Conservation (phyloP, 306 rosid genomes). For the Prunus fruticosa region DNA sequence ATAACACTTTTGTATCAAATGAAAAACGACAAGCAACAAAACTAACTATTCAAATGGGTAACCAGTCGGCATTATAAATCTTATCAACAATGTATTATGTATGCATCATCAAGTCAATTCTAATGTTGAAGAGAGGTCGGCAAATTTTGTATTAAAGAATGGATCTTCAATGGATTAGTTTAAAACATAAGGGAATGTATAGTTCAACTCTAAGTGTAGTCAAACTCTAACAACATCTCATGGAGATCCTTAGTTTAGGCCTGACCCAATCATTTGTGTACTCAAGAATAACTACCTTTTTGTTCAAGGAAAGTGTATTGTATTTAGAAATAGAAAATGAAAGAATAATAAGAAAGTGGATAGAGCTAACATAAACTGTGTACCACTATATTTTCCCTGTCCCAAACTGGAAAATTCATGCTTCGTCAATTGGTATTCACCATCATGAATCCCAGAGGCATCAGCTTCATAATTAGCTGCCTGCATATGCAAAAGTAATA, state of each 20-base stretch:
- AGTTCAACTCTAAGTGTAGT: neutral
- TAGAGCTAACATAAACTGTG: slow-evolving; percentile 19
- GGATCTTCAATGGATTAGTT: neutral
- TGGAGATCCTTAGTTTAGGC: neutral
- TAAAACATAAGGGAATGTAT: neutral
- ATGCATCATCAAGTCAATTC: neutral
- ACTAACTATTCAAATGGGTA: neutral
- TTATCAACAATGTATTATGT: neutral
- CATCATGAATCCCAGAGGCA: slow-evolving; percentile 64
- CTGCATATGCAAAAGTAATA: slow-evolving; percentile 44
- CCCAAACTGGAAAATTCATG: slow-evolving; percentile 73
- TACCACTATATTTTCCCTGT: slow-evolving; percentile 91
- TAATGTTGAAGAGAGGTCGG: neutral
- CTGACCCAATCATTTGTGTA: slow-evolving; percentile 1
- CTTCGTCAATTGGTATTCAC: slow-evolving; percentile 78
- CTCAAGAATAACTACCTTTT: neutral
- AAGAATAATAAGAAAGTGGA: slow-evolving; percentile 1
- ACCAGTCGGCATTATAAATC: neutral
- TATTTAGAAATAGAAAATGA: neutral
- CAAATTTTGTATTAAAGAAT: neutral
- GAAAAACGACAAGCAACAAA: neutral
- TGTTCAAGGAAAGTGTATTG: neutral
- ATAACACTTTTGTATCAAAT: neutral
- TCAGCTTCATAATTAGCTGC: slow-evolving; percentile 89
- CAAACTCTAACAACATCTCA: neutral